Evolutionary conservation across 176 grass and related monocot genomes (phyloP).

Genomic region (Paspalum vaginatum): DNA sequence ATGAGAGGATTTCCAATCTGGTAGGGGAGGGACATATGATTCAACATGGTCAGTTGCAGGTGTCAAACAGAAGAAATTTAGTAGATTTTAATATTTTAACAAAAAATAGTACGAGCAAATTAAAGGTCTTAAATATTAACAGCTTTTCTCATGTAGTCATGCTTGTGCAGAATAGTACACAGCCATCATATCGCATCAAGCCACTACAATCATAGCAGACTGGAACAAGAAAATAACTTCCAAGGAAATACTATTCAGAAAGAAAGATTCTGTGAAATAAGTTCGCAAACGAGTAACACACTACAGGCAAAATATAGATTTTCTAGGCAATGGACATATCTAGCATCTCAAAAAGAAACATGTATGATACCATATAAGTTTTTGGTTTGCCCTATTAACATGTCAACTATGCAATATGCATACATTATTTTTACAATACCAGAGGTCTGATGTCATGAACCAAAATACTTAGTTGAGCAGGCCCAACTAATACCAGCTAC

Average conservation of each 20-base stretch:
- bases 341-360: background rate
- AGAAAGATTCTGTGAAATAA: background rate
- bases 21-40: background rate
- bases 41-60: background rate
- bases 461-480: background rate
- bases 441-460: constrained; percentile 2
- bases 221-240: background rate
- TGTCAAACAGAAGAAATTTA: background rate
- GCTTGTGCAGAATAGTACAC: background rate
- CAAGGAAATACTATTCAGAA: background rate
- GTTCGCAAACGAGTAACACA: background rate
- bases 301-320: constrained; percentile 4
- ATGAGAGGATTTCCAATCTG: background rate
- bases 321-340: background rate
- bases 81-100: background rate
- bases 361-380: background rate
- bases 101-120: background rate
- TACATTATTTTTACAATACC: constrained; percentile 23
- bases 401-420: background rate
- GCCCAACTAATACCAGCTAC: constrained; percentile 3
- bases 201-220: background rate
- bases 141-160: background rate
- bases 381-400: constrained; percentile 2
- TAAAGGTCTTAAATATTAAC: background rate
- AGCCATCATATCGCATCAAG: constrained; percentile 7